Evolutionary conservation across 257 asterid genomes (phyloP).

Genomic region (Solanum peruvianum): DNA sequence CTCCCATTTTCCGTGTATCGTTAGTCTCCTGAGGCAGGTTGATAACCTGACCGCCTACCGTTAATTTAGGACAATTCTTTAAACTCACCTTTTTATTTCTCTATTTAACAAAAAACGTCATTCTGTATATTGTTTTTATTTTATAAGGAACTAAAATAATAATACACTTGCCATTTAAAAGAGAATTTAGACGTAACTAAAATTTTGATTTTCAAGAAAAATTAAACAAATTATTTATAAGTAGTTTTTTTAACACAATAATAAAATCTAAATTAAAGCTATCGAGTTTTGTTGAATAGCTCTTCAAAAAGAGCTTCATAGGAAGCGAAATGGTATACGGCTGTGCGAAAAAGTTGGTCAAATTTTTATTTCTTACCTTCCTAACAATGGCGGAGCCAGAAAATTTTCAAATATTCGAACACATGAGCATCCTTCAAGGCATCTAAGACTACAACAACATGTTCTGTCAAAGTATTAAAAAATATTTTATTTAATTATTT

Average conservation of each 20-base stretch:
- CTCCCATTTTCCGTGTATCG: slow-evolving; percentile 29
- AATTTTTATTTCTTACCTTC: neutral
- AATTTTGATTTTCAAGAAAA: too few species aligned
- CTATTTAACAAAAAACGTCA: neutral
- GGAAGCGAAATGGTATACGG: neutral
- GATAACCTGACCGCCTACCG: slow-evolving; percentile 24
- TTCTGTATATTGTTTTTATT: too few species aligned
- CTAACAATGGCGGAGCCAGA: too few species aligned
- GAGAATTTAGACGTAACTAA: neutral
- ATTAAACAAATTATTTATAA: too few species aligned
- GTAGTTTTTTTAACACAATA: neutral
- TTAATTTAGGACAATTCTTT: slow-evolving; percentile 18
- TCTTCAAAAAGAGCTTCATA: neutral
- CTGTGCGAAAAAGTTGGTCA: neutral
- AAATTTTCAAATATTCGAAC: too few species aligned
- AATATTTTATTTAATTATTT: too few species aligned
- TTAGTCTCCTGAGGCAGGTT: slow-evolving; percentile 32
- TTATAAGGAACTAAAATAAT: neutral
- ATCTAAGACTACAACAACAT: too few species aligned
- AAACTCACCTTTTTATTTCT: neutral
- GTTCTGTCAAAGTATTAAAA: too few species aligned
- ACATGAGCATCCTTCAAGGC: too few species aligned
- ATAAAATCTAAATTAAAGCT: neutral
- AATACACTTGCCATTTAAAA: neutral
- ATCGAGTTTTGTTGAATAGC: neutral